Conservation (phyloP, 345 rosid species). For the Jatropha curcas region DNA sequence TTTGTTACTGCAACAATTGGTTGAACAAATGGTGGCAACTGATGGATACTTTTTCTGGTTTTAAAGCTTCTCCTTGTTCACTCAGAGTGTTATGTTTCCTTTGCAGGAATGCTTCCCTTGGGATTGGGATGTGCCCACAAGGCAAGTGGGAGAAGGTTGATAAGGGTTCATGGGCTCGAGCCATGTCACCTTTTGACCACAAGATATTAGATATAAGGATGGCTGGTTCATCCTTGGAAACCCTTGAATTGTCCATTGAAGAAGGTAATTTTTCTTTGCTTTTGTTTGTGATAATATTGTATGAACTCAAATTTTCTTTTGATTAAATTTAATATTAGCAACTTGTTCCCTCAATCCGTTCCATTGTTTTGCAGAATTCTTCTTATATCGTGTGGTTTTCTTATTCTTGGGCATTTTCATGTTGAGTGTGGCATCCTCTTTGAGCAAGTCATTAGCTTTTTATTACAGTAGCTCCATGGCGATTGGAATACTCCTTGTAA, state of each 20-base stretch:
- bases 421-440: constrained; percentile 56
- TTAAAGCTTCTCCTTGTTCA: background rate
- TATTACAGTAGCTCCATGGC: constrained; percentile 94
- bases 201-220: constrained; percentile 70
- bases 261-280: constrained; percentile 46
- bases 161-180: constrained; percentile 70
- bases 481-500: constrained; percentile 82
- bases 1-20: background rate
- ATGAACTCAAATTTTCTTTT: constrained; percentile 3
- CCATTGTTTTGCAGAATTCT: constrained; percentile 55
- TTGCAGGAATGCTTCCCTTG: constrained; percentile 77
- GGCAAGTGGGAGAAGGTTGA: constrained; percentile 75
- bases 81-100: constrained; percentile 4
- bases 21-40: background rate
- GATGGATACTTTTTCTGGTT: constrained; percentile 1
- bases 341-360: constrained; percentile 5
- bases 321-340: constrained; percentile 10
- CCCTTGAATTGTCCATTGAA: constrained; percentile 55
- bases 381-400: constrained; percentile 61
- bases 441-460: constrained; percentile 79
- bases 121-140: constrained; percentile 72
- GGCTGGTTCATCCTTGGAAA: constrained; percentile 40
- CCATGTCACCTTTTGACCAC: constrained; percentile 89
- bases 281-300: background rate
- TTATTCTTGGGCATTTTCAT: constrained; percentile 59